Percentiles rank a stretch among this genome's conserved stretches.
Conservation (phyloP, 805 yeast species). For the Tetrapisispora pingtungensis region DNA sequence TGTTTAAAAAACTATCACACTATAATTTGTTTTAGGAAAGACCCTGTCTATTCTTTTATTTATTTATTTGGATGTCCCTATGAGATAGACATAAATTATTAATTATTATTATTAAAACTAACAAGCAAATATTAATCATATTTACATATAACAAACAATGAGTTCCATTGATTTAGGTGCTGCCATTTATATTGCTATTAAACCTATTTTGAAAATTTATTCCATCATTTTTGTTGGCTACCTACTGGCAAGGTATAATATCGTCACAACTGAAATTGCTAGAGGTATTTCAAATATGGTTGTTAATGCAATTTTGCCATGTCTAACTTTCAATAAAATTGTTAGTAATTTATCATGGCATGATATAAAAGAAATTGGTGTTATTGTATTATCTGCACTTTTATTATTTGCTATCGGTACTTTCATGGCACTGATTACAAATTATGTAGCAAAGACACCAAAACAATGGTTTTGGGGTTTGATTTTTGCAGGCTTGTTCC, state of each 20-base stretch:
- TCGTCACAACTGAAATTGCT: constrained; percentile 56
- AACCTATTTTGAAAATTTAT: constrained; percentile 80
- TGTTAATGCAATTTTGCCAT: constrained; percentile 61
- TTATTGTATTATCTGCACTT: constrained; percentile 41
- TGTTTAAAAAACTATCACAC: too few relatives aligned
- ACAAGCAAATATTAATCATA: too few relatives aligned
- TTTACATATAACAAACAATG: not conserved
- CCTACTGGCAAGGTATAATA: constrained; percentile 49
- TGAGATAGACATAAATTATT: too few relatives aligned
- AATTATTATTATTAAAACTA: too few relatives aligned
- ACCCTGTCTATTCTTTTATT: too few relatives aligned
- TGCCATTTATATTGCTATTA: constrained; percentile 67
- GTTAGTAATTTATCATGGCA: constrained; percentile 54
- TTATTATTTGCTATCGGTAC: constrained; percentile 40
- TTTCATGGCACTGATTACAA: constrained; percentile 32
- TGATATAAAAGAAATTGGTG: constrained; percentile 64
- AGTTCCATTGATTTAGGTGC: constrained; percentile 35
- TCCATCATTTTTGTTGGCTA: constrained; percentile 61
- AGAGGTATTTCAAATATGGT: constrained; percentile 61
- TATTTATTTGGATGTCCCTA: too few relatives aligned
- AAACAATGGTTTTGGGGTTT: constrained; percentile 69
- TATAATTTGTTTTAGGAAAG: too few relatives aligned
- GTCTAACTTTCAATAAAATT: constrained; percentile 64
- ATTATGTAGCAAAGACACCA: constrained; percentile 50
- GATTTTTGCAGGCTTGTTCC: constrained; percentile 61